Conservation (phyloP, 2,329 filamentous ascomycete genomes). For the Fusarium verticillioides region DNA sequence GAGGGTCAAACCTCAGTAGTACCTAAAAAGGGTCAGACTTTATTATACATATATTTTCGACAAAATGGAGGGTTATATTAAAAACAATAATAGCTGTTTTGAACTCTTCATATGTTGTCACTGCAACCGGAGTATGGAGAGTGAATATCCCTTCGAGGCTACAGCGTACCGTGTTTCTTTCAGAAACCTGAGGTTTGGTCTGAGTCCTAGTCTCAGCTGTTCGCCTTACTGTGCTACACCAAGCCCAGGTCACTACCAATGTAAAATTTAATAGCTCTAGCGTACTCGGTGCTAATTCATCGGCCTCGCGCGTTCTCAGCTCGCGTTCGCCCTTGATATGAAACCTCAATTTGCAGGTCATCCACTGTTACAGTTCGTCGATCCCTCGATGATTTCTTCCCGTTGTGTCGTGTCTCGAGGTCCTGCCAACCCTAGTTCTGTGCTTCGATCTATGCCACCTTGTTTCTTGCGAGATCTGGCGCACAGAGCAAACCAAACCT, state of each 20-base stretch:
- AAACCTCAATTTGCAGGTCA: constrained; percentile 34
- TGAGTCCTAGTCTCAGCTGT: constrained; percentile 28
- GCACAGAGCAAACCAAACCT: constrained; percentile 39
- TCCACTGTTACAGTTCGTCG: constrained; percentile 23
- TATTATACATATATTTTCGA: no score
- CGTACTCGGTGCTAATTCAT: constrained; percentile 5
- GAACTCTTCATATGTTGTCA: neutral
- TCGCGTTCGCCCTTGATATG: constrained; percentile 44
- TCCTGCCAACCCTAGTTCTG: constrained; percentile 37
- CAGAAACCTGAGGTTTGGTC: neutral
- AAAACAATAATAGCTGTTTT: neutral
- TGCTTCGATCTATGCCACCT: constrained; percentile 42
- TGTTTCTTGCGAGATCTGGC: constrained; percentile 41
- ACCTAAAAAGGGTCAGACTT: neutral
- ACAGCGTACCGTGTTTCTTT: neutral
- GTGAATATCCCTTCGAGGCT: neutral
- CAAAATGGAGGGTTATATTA: no score
- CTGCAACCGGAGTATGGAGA: no score
- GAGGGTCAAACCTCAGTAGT: neutral
- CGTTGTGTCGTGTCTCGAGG: constrained; percentile 26
- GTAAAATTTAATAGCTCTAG: constrained; percentile 32
- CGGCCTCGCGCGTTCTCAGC: constrained; percentile 37
- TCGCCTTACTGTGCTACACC: constrained; percentile 27
- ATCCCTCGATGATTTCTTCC: constrained; percentile 27
- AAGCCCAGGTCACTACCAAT: neutral